Evolutionary conservation across 345 rosid genomes (phyloP).

Genomic region (Salix caprea): DNA sequence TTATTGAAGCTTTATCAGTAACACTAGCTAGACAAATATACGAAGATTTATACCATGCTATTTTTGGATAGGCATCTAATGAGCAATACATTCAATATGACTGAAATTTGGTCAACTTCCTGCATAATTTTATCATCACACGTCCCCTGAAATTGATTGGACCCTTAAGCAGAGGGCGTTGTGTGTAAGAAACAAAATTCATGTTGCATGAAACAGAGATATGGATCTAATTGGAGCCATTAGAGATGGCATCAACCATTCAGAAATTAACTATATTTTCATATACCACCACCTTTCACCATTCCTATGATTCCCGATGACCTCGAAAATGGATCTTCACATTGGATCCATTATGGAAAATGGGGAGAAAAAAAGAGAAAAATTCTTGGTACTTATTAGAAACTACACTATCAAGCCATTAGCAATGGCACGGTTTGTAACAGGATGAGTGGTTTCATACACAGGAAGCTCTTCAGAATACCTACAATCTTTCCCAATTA

Average conservation of each 20-base stretch:
- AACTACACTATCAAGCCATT: constrained; percentile 19
- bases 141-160: not conserved
- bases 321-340: not conserved
- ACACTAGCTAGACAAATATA: not conserved
- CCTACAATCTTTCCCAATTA: constrained; percentile 21
- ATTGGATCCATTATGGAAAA: not conserved
- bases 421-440: constrained; percentile 56
- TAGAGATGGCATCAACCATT: not conserved
- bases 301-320: not conserved
- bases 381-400: not conserved
- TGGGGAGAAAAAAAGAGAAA: not conserved
- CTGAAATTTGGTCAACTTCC: not conserved
- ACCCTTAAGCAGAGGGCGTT: not conserved
- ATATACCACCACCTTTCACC: not conserved
- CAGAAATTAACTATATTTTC: not conserved
- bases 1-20: not conserved
- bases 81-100: not conserved
- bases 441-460: constrained; percentile 55
- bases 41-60: not conserved
- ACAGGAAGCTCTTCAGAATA: constrained; percentile 61
- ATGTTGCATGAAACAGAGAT: not conserved
- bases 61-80: not conserved
- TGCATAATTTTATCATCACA: not conserved
- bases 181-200: not conserved
- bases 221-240: not conserved